Evolutionary conservation across 306 rosid species (phyloP), one percentile per base, ranked within the genome.

Genomic region (Senna siamea): DNA sequence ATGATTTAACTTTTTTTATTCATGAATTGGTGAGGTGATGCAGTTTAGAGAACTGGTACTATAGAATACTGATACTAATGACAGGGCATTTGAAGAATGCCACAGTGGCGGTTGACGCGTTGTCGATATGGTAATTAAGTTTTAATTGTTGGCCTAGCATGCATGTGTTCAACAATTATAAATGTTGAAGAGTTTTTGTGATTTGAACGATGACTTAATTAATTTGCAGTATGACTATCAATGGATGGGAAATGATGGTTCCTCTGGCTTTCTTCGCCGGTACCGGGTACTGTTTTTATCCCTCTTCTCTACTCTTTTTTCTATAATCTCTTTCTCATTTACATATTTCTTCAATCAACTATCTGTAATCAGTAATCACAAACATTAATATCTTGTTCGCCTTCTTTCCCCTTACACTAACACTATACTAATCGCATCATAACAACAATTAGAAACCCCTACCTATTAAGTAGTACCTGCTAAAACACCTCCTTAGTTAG

Each of bases 201-300:
- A 59, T 4, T 15, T 4, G 1, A 2, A 3, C 5, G 7, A 40
- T 54, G 6, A 15, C 70, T 61, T 72, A 9, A 34, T 55, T n/a
- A 7, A 37, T 72, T 65, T 76, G 78, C 86, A 93, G 97, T 63
- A 87, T 90, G 95, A 87, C 89, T 43, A 81, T 90, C 4, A 88
- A 87, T 37, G 95, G 93, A 0, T 90, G 95, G 97, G 98, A 90
- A 76, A 74, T 93, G 89, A 93, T 90, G 98, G 78, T 93, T 55
- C 95, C 90, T 12, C 41, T 90, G 17, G 95, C 88, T 14, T 90
- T 93, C 78, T 83, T 93, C 14, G 98, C 96, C 0, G 98, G 90
- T 46, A 35, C 86, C 1, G 96, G 96, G 98, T 92, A 86, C n/a
- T 7, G 1, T 46, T 32, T 56, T 30, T 0, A 9, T 5, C 3